Evolutionary conservation across 768 basidiomycete species (phyloP).

Genomic region (Agrocybe praecox): DNA sequence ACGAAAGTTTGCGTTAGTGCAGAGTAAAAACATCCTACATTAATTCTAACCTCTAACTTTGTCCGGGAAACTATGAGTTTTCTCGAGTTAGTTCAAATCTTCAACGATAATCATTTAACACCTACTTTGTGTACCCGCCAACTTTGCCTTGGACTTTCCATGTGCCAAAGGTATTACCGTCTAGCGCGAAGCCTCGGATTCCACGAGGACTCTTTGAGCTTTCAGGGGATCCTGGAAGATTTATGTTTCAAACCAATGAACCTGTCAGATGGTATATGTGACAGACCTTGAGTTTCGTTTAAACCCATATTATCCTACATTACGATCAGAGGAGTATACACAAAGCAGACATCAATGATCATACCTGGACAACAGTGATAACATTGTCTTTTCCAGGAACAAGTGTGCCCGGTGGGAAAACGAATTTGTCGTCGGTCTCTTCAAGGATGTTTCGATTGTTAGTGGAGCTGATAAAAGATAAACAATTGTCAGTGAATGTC

Average conservation of each 20-base stretch:
- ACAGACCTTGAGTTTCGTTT: slow-evolving; percentile 58
- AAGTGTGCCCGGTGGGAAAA: slow-evolving; percentile 61
- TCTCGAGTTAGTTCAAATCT: background rate
- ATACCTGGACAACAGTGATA: slow-evolving; percentile 74
- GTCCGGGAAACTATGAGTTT: slow-evolving; percentile 66
- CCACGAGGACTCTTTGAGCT: slow-evolving; percentile 76
- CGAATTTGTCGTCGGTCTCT: slow-evolving; percentile 70
- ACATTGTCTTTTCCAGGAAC: slow-evolving; percentile 63
- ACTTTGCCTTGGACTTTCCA: slow-evolving; percentile 81
- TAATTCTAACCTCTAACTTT: slow-evolving; percentile 47
- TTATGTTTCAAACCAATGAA: background rate
- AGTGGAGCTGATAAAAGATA: slow-evolving; percentile 50
- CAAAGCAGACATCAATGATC: background rate
- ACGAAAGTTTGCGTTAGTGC: background rate
- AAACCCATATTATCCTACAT: slow-evolving; percentile 81
- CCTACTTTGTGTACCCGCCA: slow-evolving; percentile 66
- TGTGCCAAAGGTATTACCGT: slow-evolving; percentile 53
- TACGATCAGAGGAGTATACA: too few relatives aligned
- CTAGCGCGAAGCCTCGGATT: slow-evolving; percentile 74
- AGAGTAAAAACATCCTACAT: background rate
- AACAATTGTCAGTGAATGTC: background rate
- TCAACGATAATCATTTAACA: slow-evolving; percentile 16
- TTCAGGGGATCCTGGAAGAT: slow-evolving; percentile 40
- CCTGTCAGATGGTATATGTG: background rate
- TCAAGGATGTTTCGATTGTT: slow-evolving; percentile 62